These are phyloP conservation scores for Xylaria sp. DNA, from an alignment of 2,329 filamentous ascomycete species.

Conservation along the genomic window DNA sequence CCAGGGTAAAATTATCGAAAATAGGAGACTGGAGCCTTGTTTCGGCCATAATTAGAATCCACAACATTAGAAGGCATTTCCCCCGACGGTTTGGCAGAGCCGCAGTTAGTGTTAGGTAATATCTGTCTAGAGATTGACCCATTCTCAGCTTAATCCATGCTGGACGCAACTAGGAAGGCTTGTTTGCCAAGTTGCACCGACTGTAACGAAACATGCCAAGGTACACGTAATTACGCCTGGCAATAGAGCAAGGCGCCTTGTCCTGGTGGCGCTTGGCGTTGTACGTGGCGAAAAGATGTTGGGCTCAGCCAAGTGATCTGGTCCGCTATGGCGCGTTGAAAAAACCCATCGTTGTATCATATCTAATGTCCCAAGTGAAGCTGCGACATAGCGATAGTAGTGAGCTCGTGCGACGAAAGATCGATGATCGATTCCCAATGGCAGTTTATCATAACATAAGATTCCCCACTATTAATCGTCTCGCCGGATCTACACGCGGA, in stretches of 20 bases:
- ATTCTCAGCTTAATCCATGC: slow-evolving; percentile 8
- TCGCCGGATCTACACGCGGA: background rate
- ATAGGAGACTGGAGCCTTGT: slow-evolving; percentile 10
- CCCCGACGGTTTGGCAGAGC: background rate
- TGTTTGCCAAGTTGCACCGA: slow-evolving; percentile 6
- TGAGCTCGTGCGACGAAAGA: background rate
- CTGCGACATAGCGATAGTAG: slow-evolving; percentile 1
- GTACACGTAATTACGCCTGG: slow-evolving; percentile 3
- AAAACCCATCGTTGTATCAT: background rate
- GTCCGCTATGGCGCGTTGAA: slow-evolving; percentile 7
- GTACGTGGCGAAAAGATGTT: background rate
- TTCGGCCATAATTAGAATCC: slow-evolving; percentile 21
- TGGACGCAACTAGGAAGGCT: slow-evolving; percentile 4
- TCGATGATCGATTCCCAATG: slow-evolving; percentile 1
- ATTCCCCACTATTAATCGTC: slow-evolving; percentile 2
- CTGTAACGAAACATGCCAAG: slow-evolving; percentile 26
- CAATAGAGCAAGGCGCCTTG: slow-evolving; percentile 9
- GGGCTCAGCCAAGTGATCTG: slow-evolving; percentile 9
- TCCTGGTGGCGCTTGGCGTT: slow-evolving; percentile 8
- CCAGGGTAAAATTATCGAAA: slow-evolving; percentile 3
- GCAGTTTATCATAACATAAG: background rate
- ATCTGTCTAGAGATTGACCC: slow-evolving; percentile 13
- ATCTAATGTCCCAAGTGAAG: slow-evolving; percentile 7
- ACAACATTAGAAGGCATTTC: slow-evolving; percentile 10
- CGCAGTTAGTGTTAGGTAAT: slow-evolving; percentile 5